These are phyloP conservation scores for Macaranga tanarius DNA, from an alignment of 441 rosid species.

Conservation along the genomic window DNA sequence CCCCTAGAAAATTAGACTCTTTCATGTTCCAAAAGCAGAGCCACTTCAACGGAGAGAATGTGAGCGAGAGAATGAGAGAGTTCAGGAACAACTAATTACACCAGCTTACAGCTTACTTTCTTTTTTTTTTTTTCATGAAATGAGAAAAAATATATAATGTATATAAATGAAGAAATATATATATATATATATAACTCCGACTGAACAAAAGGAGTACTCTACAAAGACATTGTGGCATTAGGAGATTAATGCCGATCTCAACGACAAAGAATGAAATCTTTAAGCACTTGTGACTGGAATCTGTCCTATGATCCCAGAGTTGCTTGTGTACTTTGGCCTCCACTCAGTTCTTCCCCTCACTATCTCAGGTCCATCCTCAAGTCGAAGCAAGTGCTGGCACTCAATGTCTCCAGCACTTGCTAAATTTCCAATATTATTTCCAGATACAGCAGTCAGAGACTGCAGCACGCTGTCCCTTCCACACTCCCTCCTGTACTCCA, in stretches of 20 bases:
- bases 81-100: constrained; percentile 39
- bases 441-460: constrained; percentile 76
- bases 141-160: constrained; percentile 14
- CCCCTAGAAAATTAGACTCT: not conserved
- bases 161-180: constrained; percentile 14
- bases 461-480: constrained; percentile 92
- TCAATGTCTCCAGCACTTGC: constrained; percentile 50
- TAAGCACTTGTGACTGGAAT: constrained; percentile 43
- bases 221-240: constrained; percentile 26
- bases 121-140: constrained; percentile 17
- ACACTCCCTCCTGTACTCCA: constrained; percentile 96
- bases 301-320: constrained; percentile 39
- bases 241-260: constrained; percentile 20
- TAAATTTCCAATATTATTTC: constrained; percentile 35
- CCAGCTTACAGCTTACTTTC: constrained; percentile 22
- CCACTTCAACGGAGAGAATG: not conserved
- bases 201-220: constrained; percentile 29
- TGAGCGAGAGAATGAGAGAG: not conserved
- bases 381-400: constrained; percentile 92
- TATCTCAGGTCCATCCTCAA: constrained; percentile 80
- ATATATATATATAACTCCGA: constrained; percentile 22
- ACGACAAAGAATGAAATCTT: constrained; percentile 6
- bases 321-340: constrained; percentile 65
- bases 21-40: not conserved
- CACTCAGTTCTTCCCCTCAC: constrained; percentile 88